These are phyloP conservation scores for Anisodus acutangulus DNA, from an alignment of 257 asterid species.

Conservation along the genomic window DNA sequence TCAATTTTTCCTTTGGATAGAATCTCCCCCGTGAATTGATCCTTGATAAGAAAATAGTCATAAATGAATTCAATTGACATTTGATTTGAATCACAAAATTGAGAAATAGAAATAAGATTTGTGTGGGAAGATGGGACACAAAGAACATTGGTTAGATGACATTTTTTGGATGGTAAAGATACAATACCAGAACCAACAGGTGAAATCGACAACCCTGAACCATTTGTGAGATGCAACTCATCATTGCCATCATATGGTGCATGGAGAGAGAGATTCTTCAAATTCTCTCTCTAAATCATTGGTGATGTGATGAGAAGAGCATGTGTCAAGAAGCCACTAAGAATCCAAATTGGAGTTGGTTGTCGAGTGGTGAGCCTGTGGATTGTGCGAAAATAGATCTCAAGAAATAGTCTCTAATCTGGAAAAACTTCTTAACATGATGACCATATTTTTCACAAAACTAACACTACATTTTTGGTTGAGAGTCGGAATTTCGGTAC, in stretches of 20 bases:
- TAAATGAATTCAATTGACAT: background rate
- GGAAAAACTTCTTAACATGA: background rate
- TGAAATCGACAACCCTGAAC: background rate
- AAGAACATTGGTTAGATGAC: background rate
- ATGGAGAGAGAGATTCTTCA: background rate
- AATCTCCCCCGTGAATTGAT: slow-evolving; percentile 18
- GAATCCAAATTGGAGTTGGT: background rate
- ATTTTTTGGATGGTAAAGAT: background rate
- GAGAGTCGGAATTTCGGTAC: no score
- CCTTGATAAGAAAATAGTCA: slow-evolving; percentile 34
- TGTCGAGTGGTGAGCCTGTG: no score
- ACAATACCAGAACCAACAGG: background rate
- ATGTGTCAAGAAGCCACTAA: background rate
- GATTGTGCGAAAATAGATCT: background rate
- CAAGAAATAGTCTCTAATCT: background rate
- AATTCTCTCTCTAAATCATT: background rate
- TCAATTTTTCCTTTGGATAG: no score
- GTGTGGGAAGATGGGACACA: slow-evolving; percentile 3
- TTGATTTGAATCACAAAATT: slow-evolving; percentile 22
- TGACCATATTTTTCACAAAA: background rate
- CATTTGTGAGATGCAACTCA: slow-evolving; percentile 27
- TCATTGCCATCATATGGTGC: background rate
- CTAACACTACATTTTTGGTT: background rate
- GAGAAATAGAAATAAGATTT: slow-evolving; percentile 18
- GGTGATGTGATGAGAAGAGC: slow-evolving; percentile 18